Percentiles rank a stretch among this genome's conserved stretches.
Evolutionary conservation across 2,329 filamentous ascomycete species (phyloP).

Genomic region (Dryadomyces quercivorus): DNA sequence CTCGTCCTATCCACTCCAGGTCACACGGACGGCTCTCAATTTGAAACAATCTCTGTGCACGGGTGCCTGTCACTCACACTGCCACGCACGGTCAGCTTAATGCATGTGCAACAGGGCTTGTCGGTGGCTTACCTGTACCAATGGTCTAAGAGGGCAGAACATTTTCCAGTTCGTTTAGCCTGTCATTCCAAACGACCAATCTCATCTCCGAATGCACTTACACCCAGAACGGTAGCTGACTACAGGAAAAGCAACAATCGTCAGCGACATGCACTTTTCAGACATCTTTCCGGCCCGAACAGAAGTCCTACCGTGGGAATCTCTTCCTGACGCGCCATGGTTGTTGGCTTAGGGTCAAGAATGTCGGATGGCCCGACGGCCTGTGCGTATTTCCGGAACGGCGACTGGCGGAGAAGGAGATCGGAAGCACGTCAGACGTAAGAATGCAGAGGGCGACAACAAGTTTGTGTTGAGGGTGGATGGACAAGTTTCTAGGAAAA

Average conservation of each 20-base stretch:
- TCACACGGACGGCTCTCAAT: not conserved
- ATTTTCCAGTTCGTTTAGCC: not conserved
- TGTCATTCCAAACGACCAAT: not conserved
- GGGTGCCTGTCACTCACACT: not conserved
- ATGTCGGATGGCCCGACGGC: not conserved
- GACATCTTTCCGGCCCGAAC: not conserved
- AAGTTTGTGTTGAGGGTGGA: too few species aligned
- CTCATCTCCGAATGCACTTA: slow-evolving; percentile 16
- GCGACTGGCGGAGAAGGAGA: too few species aligned
- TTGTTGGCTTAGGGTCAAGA: not conserved
- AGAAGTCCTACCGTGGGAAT: not conserved
- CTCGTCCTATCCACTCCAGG: not conserved
- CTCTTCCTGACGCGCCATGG: not conserved
- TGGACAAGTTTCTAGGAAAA: too few species aligned
- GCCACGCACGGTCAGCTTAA: not conserved
- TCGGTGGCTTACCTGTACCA: slow-evolving; percentile 16
- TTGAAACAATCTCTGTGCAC: not conserved
- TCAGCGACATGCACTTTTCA: not conserved
- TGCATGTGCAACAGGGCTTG: not conserved
- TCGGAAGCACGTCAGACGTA: too few species aligned
- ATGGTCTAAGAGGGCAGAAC: slow-evolving; percentile 14
- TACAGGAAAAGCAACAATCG: slow-evolving; percentile 3
- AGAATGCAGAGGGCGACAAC: too few species aligned
- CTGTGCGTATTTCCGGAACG: not conserved
- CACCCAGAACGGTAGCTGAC: slow-evolving; percentile 27